Evolutionary conservation across 345 rosid genomes (phyloP), one percentile per base, ranked within the genome.

Genomic region (Lumnitzera littorea): DNA sequence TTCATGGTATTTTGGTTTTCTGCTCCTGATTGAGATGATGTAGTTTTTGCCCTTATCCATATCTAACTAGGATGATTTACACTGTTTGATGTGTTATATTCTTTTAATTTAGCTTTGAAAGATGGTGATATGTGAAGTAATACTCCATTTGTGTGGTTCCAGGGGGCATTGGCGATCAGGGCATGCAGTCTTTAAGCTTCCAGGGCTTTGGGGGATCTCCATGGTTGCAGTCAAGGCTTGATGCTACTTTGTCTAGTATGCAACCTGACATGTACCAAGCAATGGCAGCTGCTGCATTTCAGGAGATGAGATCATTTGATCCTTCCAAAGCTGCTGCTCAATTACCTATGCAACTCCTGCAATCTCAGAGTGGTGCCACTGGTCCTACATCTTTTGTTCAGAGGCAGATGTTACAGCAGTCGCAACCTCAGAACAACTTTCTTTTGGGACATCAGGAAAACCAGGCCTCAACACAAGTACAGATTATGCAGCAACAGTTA

Each of bases 231-330:
- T 74, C 74, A 53, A 65, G 78, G 69, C 64, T 76, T 51, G 80
- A 75, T 51, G 55, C 78, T 57, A 63, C 79, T 43, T 66, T 79
- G 65, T 53, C 63, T 15, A 76, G 65, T 25, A 48, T 76, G 10
- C 84, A 76, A 58, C 54, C 80, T 2, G 84, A 79, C 62, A 48
- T 68, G 15, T 76, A 79, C 64, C 81, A 79, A 64, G 78, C 78
- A 15, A 76, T 79, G 84, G 76, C 84, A 12, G 72, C 76, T 54
- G 71, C 83, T 62, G 83, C 83, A 36, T 73, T 75, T 53, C 80
- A 75, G 55, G 80, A 79, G 55, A 75, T 75, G 76, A 68, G 78
- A 63, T 16, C 73, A 6, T 73, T 70, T 69, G 78, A 72, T 51
- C 66, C 77, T 53, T 61, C 73, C 48, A 75, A 79, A 67, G 24